Evolutionary conservation across 495 filamentous ascomycete species (phyloP).

Genomic region (Staphylotrichum longicolle): DNA sequence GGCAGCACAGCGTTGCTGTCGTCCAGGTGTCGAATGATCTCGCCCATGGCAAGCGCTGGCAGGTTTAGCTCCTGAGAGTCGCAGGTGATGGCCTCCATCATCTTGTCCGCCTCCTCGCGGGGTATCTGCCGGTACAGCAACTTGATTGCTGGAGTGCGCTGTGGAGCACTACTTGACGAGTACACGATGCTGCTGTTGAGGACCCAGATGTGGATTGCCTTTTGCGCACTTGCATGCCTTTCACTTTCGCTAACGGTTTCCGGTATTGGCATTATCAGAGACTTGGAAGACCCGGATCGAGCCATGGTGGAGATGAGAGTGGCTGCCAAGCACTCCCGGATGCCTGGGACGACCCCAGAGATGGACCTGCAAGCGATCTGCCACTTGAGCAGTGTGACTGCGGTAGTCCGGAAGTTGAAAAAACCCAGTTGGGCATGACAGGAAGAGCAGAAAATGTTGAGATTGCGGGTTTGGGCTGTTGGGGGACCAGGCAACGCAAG

Average conservation of each 20-base stretch:
- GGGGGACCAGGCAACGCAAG: constrained; percentile 9
- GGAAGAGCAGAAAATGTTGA: constrained; percentile 43
- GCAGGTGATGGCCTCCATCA: constrained; percentile 54
- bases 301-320: constrained; percentile 47
- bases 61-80: constrained; percentile 66
- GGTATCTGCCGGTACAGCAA: constrained; percentile 57
- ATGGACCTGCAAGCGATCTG: constrained; percentile 34
- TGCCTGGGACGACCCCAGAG: constrained; percentile 25
- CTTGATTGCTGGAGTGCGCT: constrained; percentile 57
- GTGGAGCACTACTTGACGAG: constrained; percentile 37
- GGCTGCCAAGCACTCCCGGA: constrained; percentile 48
- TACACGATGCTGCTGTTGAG: constrained; percentile 69
- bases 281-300: constrained; percentile 50
- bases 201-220: constrained; percentile 58
- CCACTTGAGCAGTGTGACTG: constrained; percentile 42
- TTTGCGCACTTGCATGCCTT: constrained; percentile 13
- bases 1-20: constrained; percentile 57
- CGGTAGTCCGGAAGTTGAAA: constrained; percentile 48
- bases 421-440: constrained; percentile 48
- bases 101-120: constrained; percentile 47
- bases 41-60: constrained; percentile 48
- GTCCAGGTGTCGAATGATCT: constrained; percentile 44
- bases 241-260: constrained; percentile 8
- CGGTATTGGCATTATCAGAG: constrained; percentile 44
- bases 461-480: constrained; percentile 20